These are phyloP conservation scores for Phytophthora aleatoria DNA, from an alignment of 352 stramenopile species.

Conservation along the genomic window DNA sequence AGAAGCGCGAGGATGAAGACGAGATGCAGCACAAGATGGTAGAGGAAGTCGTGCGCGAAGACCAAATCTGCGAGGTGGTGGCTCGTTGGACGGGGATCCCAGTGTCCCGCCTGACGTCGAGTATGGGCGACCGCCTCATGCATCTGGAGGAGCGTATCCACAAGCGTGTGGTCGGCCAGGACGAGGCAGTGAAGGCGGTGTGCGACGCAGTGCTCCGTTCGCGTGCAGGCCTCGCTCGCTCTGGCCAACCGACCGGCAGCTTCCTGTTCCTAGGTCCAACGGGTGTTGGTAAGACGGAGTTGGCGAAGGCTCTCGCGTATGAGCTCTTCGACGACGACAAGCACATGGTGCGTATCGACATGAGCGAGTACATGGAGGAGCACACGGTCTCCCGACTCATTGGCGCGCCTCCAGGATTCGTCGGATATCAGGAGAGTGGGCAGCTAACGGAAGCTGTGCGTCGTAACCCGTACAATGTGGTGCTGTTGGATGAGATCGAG, in stretches of 20 bases:
- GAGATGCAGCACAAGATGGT: slow-evolving; percentile 71
- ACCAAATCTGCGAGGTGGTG: slow-evolving; percentile 92
- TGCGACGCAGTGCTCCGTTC: slow-evolving; percentile 92
- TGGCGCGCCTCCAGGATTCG: slow-evolving; percentile 95
- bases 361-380: slow-evolving; percentile 98
- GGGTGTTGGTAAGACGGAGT: slow-evolving; percentile 95
- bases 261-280: slow-evolving; percentile 97
- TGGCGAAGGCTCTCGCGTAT: slow-evolving; percentile 94
- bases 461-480: slow-evolving; percentile 95
- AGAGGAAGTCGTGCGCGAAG: slow-evolving; percentile 84
- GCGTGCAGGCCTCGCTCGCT: slow-evolving; percentile 88
- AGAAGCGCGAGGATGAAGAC: slow-evolving; percentile 68
- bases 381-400: slow-evolving; percentile 94
- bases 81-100: slow-evolving; percentile 92
- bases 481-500: slow-evolving; percentile 98
- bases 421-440: slow-evolving; percentile 94
- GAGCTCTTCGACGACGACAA: slow-evolving; percentile 97
- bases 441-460: slow-evolving; percentile 97
- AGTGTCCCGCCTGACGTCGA: slow-evolving; percentile 80
- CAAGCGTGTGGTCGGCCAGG: slow-evolving; percentile 94
- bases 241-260: slow-evolving; percentile 91
- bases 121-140: slow-evolving; percentile 81
- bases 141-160: slow-evolving; percentile 86
- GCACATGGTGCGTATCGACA: slow-evolving; percentile 96
- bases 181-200: slow-evolving; percentile 92